These are phyloP conservation scores for Marasmius fiardii DNA, from an alignment of 1,284 basidiomycete genomes.

Conservation along the genomic window DNA sequence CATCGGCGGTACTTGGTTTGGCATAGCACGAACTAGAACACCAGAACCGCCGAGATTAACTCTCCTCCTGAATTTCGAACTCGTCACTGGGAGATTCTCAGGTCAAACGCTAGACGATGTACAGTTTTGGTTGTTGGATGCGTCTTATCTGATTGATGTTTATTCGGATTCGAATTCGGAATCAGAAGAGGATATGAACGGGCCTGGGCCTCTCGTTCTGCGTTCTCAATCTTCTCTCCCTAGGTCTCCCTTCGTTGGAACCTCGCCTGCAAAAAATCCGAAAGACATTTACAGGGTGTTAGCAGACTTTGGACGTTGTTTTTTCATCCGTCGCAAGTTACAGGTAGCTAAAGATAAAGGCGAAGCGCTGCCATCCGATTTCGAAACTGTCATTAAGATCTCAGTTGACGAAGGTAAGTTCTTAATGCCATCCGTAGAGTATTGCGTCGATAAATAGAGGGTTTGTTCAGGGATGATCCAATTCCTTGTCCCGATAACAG, in stretches of 20 bases:
- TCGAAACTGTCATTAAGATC: background rate
- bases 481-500: background rate
- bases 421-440: background rate
- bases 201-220: background rate
- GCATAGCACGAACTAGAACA: background rate
- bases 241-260: no score
- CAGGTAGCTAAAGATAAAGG: background rate
- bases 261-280: no score
- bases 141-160: background rate
- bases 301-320: background rate
- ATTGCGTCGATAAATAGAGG: no score
- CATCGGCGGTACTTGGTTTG: background rate
- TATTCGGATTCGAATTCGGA: background rate
- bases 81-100: background rate
- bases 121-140: conserved; percentile 1
- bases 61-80: background rate
- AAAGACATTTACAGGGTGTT: background rate
- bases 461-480: background rate
- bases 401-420: background rate
- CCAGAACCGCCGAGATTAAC: background rate
- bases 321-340: background rate
- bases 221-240: no score
- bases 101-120: background rate
- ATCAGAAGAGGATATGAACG: background rate
- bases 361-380: background rate